Evolutionary conservation across 129 eudicot genomes (phyloP).

Genomic region (Escallonia herrerae): DNA sequence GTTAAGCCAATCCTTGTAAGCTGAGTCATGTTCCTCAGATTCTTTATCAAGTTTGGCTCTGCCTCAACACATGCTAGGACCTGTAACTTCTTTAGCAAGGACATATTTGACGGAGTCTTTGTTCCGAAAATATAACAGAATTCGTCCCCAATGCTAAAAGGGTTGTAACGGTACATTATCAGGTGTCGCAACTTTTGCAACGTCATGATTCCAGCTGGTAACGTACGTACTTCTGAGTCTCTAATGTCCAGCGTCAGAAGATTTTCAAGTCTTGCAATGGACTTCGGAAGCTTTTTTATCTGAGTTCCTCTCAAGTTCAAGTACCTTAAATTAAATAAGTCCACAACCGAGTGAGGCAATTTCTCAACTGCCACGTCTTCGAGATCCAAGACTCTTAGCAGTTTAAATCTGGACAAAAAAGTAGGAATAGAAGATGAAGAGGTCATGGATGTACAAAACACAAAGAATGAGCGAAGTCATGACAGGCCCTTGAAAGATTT

Average conservation of each 20-base stretch:
- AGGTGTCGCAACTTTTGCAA: constrained; percentile 12
- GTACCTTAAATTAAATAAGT: constrained; percentile 14
- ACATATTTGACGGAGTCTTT: neutral
- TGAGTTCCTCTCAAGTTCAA: neutral
- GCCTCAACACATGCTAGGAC: neutral
- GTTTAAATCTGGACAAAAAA: neutral
- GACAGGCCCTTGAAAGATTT: neutral
- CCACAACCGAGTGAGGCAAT: neutral
- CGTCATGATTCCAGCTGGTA: constrained; percentile 10
- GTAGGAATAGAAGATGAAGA: no score
- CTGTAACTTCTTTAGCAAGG: neutral
- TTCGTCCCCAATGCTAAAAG: neutral
- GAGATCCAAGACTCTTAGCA: neutral
- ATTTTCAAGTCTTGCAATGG: neutral
- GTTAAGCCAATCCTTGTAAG: neutral
- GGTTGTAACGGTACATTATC: neutral
- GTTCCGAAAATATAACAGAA: neutral
- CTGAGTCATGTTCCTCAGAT: neutral
- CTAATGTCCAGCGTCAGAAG: constrained; percentile 5
- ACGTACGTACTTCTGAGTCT: neutral
- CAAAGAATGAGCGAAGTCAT: neutral
- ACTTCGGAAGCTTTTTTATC: constrained; percentile 8
- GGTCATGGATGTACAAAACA: neutral
- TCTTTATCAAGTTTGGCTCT: neutral
- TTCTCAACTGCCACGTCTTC: neutral